Conservation (phyloP, 495 filamentous ascomycete species). For the Aspergillus saccharolyticus region DNA sequence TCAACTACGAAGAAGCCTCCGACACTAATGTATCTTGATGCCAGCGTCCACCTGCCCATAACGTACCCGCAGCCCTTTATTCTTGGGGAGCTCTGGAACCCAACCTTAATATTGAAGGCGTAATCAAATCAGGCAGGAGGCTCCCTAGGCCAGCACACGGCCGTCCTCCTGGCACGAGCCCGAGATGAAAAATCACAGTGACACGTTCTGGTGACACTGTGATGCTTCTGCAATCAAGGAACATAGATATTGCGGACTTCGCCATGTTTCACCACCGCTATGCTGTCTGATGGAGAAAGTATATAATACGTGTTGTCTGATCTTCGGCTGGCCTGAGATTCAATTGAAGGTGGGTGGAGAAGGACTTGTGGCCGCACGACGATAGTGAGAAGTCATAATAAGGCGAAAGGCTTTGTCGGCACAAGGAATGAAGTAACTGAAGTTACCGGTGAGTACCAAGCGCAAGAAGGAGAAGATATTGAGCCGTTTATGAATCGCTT, state of each 20-base stretch:
- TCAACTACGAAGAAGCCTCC: conserved; percentile 9
- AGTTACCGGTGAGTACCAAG: background rate
- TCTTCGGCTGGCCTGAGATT: background rate
- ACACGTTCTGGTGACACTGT: background rate
- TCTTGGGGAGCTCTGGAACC: conserved; percentile 4
- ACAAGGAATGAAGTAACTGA: background rate
- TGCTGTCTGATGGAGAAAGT: too few relatives aligned
- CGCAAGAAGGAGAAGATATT: background rate
- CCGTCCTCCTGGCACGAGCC: background rate
- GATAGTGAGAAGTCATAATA: background rate
- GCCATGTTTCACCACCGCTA: too few relatives aligned
- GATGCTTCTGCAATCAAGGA: background rate
- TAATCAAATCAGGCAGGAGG: background rate
- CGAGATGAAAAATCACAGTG: background rate
- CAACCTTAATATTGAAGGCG: background rate
- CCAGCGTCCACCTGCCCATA: conserved; percentile 8
- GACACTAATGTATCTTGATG: conserved; percentile 17
- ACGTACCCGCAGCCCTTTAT: conserved; percentile 2
- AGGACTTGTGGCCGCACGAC: background rate
- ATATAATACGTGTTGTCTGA: background rate
- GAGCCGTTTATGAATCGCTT: background rate
- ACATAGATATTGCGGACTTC: background rate
- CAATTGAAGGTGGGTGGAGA: background rate
- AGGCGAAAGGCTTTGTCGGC: background rate
- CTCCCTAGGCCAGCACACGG: background rate